Evolutionary conservation across 2,329 filamentous ascomycete genomes (phyloP).

Genomic region (Claviceps humidiphila): DNA sequence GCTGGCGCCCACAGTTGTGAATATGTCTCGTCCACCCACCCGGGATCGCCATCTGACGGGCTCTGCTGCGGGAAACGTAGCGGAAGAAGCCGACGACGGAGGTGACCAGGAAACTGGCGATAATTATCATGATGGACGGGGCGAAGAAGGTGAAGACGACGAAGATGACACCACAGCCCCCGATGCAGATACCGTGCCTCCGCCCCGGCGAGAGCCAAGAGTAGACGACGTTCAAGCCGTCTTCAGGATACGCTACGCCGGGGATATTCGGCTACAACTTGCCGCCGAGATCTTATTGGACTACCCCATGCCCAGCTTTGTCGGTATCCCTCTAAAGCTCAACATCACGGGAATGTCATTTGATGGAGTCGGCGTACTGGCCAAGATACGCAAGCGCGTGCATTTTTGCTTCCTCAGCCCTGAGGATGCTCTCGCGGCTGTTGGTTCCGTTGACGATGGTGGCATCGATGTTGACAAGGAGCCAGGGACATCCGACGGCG

Average conservation of each 20-base stretch:
- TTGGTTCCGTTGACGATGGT: slow-evolving; percentile 35
- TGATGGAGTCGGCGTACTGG: slow-evolving; percentile 84
- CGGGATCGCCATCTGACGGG: slow-evolving; percentile 31
- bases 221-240: slow-evolving; percentile 87
- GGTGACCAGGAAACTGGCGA: background rate
- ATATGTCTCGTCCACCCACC: slow-evolving; percentile 43
- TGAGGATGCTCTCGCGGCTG: slow-evolving; percentile 71
- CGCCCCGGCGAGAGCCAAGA: slow-evolving; percentile 51
- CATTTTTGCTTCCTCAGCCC: slow-evolving; percentile 92
- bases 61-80: slow-evolving; percentile 26
- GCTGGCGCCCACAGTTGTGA: slow-evolving; percentile 40
- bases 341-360: slow-evolving; percentile 93
- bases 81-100: slow-evolving; percentile 16
- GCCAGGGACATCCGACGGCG: slow-evolving; percentile 11
- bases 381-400: slow-evolving; percentile 75
- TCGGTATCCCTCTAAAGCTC: slow-evolving; percentile 84
- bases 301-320: slow-evolving; percentile 97
- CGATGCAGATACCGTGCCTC: slow-evolving; percentile 13
- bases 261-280: slow-evolving; percentile 74
- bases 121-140: background rate
- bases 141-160: slow-evolving; percentile 20
- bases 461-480: slow-evolving; percentile 5
- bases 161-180: slow-evolving; percentile 17
- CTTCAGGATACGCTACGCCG: slow-evolving; percentile 78
- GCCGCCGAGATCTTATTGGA: slow-evolving; percentile 93